Evolutionary conservation across 148 eudicot genomes (phyloP), one percentile per base, ranked within the genome.

Genomic region (Linanthus parryae): DNA sequence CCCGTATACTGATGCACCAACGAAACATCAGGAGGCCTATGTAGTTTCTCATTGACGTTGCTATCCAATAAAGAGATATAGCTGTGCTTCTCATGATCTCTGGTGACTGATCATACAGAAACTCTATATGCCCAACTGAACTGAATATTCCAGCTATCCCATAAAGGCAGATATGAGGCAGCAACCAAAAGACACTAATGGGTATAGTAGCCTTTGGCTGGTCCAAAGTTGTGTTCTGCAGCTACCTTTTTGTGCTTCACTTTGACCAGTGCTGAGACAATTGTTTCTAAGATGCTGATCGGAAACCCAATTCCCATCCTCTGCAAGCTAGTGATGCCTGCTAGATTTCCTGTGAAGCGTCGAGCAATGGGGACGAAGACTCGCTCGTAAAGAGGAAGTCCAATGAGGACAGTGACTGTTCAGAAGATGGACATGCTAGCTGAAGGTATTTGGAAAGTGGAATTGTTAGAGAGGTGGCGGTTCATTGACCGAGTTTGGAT

Each of bases 41-140:
- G n/a, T n/a, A n/a, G n/a, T n/a, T n/a, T n/a, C n/a, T n/a, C n/a
- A n/a, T n/a, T n/a, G n/a, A n/a, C n/a, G n/a, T n/a, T 8, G 83
- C 59, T 5, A 68, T 60, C 58, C 71, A 68, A n/a, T 50, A 73
- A 2, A 81, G 68, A 2, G 83, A 76, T 7, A 59, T 61, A 2
- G 75, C 70, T 0, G 71, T 68, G 51, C 83, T 81, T 22, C 83
- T 71, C 87, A 81, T 74, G 60, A 80, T 71, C 17, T 81, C 83
- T 0, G 87, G 83, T 6, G 80, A 65, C 21, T 81, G 83, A 45
- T 81, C 80, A 31, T 77, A 81, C 0, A 81, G 41, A 50, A 81
- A 81, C 67, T 81, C 83, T 65, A 77, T 7, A 26, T 62, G 77
- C 5, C 83, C 83, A 0, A 74, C 75, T 0, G 59, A 30, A 54